Conservation (phyloP, 768 basidiomycete genomes). For the Wakefieldia striispora region DNA sequence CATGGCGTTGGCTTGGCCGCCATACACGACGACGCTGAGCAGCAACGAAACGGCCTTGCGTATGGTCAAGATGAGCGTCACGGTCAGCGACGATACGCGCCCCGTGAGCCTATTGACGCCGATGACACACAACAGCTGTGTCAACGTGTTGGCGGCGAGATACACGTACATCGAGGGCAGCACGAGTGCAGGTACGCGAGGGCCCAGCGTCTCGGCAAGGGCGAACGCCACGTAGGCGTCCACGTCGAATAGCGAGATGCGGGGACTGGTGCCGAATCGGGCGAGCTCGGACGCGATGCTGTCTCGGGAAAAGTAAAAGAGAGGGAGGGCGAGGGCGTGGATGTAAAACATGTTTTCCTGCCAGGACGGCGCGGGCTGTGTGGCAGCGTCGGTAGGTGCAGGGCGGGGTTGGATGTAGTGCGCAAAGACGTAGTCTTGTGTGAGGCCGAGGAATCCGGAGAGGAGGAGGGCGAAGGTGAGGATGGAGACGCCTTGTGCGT, state of each 20-base stretch:
- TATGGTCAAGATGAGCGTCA: constrained; percentile 78
- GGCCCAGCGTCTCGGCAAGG: too few relatives aligned
- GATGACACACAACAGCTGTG: constrained; percentile 80
- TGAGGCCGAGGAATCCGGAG: constrained; percentile 77
- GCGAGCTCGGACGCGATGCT: constrained; percentile 40
- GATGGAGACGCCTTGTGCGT: constrained; percentile 69
- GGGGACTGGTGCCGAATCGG: constrained; percentile 10
- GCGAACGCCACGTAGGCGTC: too few relatives aligned
- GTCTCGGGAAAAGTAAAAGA: constrained; percentile 62
- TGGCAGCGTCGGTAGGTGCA: constrained; percentile 11
- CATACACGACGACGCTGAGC: constrained; percentile 59
- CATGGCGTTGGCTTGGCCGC: constrained; percentile 38
- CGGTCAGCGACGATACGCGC: constrained; percentile 68
- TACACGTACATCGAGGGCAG: constrained; percentile 63
- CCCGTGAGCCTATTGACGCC: constrained; percentile 87
- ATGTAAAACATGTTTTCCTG: constrained; percentile 92
- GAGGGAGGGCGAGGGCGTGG: constrained; percentile 75
- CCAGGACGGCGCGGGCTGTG: constrained; percentile 49
- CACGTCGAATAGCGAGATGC: constrained; percentile 8
- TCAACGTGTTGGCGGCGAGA: constrained; percentile 73
- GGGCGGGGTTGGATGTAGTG: constrained; percentile 36
- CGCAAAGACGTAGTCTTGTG: constrained; percentile 77
- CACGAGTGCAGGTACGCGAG: constrained; percentile 14
- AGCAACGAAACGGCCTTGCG: constrained; percentile 77
- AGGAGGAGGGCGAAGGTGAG: constrained; percentile 76